Evolutionary conservation across 1,139 yeast species (phyloP), one percentile per base, ranked within the genome.

Genomic region (Geotrichum carabidarum): DNA sequence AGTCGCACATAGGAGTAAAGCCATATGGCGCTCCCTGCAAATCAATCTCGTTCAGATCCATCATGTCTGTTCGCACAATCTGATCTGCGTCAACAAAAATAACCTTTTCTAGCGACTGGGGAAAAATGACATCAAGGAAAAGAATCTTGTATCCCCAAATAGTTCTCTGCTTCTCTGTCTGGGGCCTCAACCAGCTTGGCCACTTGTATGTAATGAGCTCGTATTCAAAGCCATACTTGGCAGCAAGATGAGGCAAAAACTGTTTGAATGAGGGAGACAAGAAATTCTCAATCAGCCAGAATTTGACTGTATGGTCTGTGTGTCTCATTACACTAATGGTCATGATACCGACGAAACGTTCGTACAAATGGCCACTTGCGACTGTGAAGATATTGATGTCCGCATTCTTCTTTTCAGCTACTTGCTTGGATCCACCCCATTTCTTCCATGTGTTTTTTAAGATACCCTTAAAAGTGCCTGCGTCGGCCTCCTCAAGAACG

Each of bases 61-160:
- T 72, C 76, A 89, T 70, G 64, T 89, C 95, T 0, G 89, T 77
- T 50, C 95, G 75, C 17, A 84, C 86, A 56, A 86, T 79, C 67
- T 84, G 91, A 65, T 86, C 95, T 2, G 96, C 88, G 68, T 88
- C 96, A 49, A 93, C 87, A 70, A 87, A 90, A 8, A 93, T 82
- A 1, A 93, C 82, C 57, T 83, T 83, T 2, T 83, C 81, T 30
- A 91, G 74, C 55, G 81, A 80, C 60, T 79, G 83, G 0, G 99
- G 98, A 68, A 93, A 89, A 52, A 93, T 68, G 0, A 86, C 91
- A 70, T 93, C 99, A 58, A 90, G 71, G 61, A 93, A 90, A 51
- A 93, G 71, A 44, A 90, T 84, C 68, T 91, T 91, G 66, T 86
- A 87, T 1, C 93, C 96, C 91, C 96, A 88, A 51, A 89, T 81